A percentile compares a stretch with the other conserved stretches of the same genome.
Conservation (phyloP, 1,284 basidiomycete species). For the Hortiboletus rubellus region DNA sequence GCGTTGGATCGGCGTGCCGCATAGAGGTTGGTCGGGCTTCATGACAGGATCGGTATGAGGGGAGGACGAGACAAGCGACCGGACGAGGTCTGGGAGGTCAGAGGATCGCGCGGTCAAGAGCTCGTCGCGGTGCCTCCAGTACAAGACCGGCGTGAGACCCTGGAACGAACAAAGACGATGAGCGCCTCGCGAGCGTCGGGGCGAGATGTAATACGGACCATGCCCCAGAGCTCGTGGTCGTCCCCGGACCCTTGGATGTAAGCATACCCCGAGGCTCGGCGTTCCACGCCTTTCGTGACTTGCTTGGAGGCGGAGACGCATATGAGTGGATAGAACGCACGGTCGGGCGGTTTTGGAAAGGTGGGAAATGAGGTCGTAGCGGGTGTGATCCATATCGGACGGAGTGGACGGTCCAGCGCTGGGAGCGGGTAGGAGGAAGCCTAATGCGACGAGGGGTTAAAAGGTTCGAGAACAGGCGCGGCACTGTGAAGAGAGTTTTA, state of each 20-base stretch:
- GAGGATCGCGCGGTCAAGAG: constrained; percentile 52
- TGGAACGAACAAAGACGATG: constrained; percentile 23
- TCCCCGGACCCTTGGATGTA: constrained; percentile 91
- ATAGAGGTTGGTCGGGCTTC: background rate
- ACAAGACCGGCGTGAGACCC: constrained; percentile 72
- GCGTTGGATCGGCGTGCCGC: constrained; percentile 34
- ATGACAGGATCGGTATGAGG: background rate
- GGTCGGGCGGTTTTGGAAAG: constrained; percentile 25
- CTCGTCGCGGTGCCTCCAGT: constrained; percentile 60
- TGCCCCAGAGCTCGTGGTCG: constrained; percentile 86
- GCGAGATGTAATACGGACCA: constrained; percentile 45
- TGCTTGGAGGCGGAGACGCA: constrained; percentile 79
- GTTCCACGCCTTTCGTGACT: constrained; percentile 54
- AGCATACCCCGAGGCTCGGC: constrained; percentile 61
- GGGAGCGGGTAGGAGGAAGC: constrained; percentile 54
- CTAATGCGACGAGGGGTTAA: constrained; percentile 31
- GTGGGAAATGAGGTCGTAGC: constrained; percentile 47
- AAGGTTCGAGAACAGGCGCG: too few relatives aligned
- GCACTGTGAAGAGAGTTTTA: constrained; percentile 25
- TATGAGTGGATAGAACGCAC: constrained; percentile 61
- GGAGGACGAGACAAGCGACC: constrained; percentile 39
- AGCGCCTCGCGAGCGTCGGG: background rate
- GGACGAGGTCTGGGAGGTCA: constrained; percentile 51
- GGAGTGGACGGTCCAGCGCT: constrained; percentile 50
- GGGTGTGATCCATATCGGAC: constrained; percentile 72